Percentiles rank a stretch among this genome's conserved stretches.
Evolutionary conservation across 208 protist genomes (phyloP).

Genomic region (Acanthamoeba divionensis): DNA sequence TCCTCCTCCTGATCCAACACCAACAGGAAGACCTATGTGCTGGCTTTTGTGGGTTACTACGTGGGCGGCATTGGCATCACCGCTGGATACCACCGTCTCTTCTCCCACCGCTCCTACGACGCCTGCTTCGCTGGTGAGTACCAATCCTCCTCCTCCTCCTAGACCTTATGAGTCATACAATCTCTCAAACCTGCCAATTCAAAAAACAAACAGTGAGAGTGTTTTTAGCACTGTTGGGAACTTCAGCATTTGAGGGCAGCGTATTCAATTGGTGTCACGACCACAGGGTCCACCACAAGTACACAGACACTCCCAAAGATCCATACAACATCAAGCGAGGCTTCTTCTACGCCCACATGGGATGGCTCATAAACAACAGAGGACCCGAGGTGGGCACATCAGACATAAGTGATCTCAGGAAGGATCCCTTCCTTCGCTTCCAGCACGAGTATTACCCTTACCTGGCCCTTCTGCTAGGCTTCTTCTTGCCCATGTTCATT

Average conservation of each 20-base stretch:
- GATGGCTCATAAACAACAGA: conserved; percentile 70
- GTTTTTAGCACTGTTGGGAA: too few species aligned
- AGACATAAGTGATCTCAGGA: conserved; percentile 71
- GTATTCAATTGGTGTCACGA: conserved; percentile 61
- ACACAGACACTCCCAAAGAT: conserved; percentile 73
- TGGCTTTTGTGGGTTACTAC: conserved; percentile 49
- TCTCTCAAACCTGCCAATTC: too few species aligned
- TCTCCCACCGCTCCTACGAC: conserved; percentile 64
- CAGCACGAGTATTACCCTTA: conserved; percentile 76
- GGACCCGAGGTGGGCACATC: conserved; percentile 29
- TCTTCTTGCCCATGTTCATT: conserved; percentile 72
- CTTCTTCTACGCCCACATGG: conserved; percentile 65
- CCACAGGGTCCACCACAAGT: conserved; percentile 73
- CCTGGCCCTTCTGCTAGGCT: conserved; percentile 61
- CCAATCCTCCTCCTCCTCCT: too few species aligned
- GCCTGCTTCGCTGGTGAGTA: conserved; percentile 35
- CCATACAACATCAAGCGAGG: conserved; percentile 49
- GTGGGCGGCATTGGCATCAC: conserved; percentile 67
- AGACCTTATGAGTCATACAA: too few species aligned
- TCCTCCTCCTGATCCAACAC: too few species aligned
- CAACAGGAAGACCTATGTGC: not conserved
- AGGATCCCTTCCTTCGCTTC: conserved; percentile 53
- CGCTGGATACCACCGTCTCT: conserved; percentile 73
- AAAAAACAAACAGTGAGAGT: too few species aligned
- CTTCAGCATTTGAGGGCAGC: too few species aligned